Evolutionary conservation across 371 early-diverging fungal species (phyloP).

Genomic region (Apophysomyces variabilis): DNA sequence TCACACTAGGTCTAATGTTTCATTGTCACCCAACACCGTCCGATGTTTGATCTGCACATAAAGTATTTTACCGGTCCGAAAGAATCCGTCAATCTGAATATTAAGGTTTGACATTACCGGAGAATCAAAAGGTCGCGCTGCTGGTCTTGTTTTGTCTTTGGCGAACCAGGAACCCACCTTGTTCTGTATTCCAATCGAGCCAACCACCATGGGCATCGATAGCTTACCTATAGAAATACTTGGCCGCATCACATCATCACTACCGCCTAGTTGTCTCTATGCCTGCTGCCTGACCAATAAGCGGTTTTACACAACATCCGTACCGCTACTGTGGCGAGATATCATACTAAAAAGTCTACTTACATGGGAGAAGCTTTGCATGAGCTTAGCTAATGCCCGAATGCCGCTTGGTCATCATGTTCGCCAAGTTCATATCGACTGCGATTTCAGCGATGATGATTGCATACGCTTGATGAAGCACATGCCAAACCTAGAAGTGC

Average conservation of each 20-base stretch:
- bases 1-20: too few species aligned
- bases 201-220: slow-evolving; percentile 15
- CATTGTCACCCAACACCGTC: too few species aligned
- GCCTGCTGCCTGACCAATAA: slow-evolving; percentile 23
- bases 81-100: too few species aligned
- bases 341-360: not conserved
- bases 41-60: too few species aligned
- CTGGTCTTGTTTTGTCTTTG: too few species aligned
- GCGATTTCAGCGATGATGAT: slow-evolving; percentile 30
- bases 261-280: slow-evolving; percentile 15
- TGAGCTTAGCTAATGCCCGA: not conserved
- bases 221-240: slow-evolving; percentile 28
- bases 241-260: slow-evolving; percentile 10
- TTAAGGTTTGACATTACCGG: too few species aligned
- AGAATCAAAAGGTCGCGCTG: too few species aligned
- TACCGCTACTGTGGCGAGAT: slow-evolving; percentile 28
- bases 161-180: not conserved
- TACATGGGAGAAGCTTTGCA: not conserved
- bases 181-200: not conserved
- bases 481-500: slow-evolving; percentile 41
- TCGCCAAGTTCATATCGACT: slow-evolving; percentile 18
- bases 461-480: slow-evolving; percentile 24
- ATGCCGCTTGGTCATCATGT: slow-evolving; percentile 19
- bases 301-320: slow-evolving; percentile 23
- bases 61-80: too few species aligned